Base-by-base conservation (phyloP, 75 land plant species). In the Cunninghamia lanceolata region DNA sequence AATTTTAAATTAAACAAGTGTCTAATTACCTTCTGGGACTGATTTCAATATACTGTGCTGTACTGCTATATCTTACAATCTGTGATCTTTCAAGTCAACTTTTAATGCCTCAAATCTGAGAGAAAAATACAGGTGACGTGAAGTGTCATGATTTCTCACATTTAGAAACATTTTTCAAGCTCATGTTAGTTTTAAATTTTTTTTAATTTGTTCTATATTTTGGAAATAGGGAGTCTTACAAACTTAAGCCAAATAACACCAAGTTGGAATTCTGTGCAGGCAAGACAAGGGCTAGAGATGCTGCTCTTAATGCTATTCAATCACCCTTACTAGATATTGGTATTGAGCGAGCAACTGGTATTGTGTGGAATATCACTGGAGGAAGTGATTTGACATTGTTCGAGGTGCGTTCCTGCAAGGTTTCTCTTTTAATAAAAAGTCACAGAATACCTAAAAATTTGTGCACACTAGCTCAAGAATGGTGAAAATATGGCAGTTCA, bases 331-430 rank as follows among this genome's bases (percentile, higher is more conserved):
- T 97, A 76, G 99, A 97, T 90, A 93, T 97, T 87, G 99, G 99
- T 43, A 97, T 97, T 85, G 99, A 97, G 84, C 92, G 99, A 75
- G 99, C 99, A 56, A 97, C 99, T 83, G 99, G 99, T 50, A 97
- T 97, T 90, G 99, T 97, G 36, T 97, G 99, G 99, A 97, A 96
- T 88, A 97, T 97, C 25, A 97, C 99, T 85, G 99, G 99, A 21
- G 99, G 99, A 83, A 95, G 86, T 88, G 99, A 97, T 89, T 87
- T 97, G 86, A 96, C 99, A 28, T 92, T 97, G 82, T 93, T 84
- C 85, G 99, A 97, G 99, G 99, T 97, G 78, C 9, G n/a, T 25
- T 63, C n/a, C n/a, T 63, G 30, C n/a, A 28, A 63, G 28, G n/a
- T 63, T 6, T 63, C n/a, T 63, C 68, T 63, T 25, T 28, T 25